Base-by-base conservation (phyloP, 106 monocot species). In the Agapanthus africanus region DNA sequence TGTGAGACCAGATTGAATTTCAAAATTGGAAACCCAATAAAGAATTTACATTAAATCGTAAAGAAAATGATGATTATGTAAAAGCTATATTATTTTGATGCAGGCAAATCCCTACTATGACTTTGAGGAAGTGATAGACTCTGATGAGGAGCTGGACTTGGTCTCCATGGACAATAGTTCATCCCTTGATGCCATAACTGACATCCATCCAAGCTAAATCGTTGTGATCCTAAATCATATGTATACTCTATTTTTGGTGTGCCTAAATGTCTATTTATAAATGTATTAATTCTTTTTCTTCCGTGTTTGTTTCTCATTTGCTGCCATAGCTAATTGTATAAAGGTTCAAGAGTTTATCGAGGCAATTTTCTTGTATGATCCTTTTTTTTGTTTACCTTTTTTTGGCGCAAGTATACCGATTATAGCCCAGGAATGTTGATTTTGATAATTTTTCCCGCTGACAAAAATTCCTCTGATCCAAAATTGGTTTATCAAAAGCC, bases 131-230 rank as follows among this genome's bases (percentile, higher is more conserved):
- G 95, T 87, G 47, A 82, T 97, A 2, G 95, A 97, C 63, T 97
- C 95, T 6, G 95, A 97, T 77, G 88, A 97, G 80, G 95, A 97
- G 72, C 73, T 97, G 32, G 91, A 89, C 69, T 54, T 97, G 35
- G 47, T 65, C 22, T 81, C 88, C 50, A 91, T 85, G 88, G 84
- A 76, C 51, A 63, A 63, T 18, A 63, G 37, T 36, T 63, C 63
- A 37, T 63, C 37, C 2, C 63, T 63, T 16, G 63, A 63, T 31
- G 28, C 30, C 30, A 30, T 30, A 31, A 13, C 56, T 11, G 56
- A 57, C 14, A 11, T 30, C 30, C 56, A 11, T 11, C 5, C 27
- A 15, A 27, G 31, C 31, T 57, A 57, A 57, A 30, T 15, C 30
- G 2, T 57, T 57, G 30, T 57, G 56, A 11, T 31, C 8, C 31